Evolutionary conservation across 1,139 yeast species (phyloP).

Genomic region (Tardiomyces blankii): DNA sequence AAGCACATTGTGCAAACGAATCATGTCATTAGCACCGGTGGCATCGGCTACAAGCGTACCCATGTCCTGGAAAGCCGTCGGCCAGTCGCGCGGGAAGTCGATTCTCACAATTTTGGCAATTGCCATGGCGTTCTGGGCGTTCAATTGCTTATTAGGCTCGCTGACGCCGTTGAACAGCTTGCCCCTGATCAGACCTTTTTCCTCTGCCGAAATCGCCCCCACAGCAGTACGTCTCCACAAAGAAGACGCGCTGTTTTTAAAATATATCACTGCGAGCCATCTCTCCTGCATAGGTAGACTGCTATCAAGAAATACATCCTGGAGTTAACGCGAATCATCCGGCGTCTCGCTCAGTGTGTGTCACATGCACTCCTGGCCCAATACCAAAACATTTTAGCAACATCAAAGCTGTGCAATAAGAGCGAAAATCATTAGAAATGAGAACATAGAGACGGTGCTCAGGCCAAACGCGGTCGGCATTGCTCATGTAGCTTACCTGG

Average conservation of each 20-base stretch:
- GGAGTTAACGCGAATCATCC: no score
- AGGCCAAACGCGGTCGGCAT: no score
- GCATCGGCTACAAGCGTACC: slow-evolving; percentile 37
- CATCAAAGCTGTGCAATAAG: no score
- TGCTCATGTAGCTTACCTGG: slow-evolving; percentile 43
- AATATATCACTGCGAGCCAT: slow-evolving; percentile 79
- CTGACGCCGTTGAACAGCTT: slow-evolving; percentile 48
- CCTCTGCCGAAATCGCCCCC: slow-evolving; percentile 50
- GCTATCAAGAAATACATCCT: slow-evolving; percentile 44
- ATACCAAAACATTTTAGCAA: not conserved
- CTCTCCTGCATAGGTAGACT: slow-evolving; percentile 52
- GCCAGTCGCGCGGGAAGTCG: slow-evolving; percentile 89
- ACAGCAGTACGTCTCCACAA: slow-evolving; percentile 67
- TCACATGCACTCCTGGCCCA: not conserved
- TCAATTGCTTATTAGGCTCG: slow-evolving; percentile 64
- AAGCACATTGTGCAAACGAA: slow-evolving; percentile 50
- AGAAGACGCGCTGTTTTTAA: slow-evolving; percentile 78
- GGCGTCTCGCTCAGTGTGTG: not conserved
- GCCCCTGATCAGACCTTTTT: slow-evolving; percentile 50
- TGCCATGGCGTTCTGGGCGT: slow-evolving; percentile 77
- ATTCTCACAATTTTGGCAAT: slow-evolving; percentile 65
- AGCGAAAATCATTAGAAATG: no score
- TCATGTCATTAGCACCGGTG: slow-evolving; percentile 31
- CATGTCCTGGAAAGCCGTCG: slow-evolving; percentile 57
- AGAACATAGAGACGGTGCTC: no score